Percentiles rank a stretch among this genome's conserved stretches.
phyloP scores from a whole-genome alignment of 2,329 filamentous ascomycete genomes.

The Calonectria multiphialidica region DNA sequence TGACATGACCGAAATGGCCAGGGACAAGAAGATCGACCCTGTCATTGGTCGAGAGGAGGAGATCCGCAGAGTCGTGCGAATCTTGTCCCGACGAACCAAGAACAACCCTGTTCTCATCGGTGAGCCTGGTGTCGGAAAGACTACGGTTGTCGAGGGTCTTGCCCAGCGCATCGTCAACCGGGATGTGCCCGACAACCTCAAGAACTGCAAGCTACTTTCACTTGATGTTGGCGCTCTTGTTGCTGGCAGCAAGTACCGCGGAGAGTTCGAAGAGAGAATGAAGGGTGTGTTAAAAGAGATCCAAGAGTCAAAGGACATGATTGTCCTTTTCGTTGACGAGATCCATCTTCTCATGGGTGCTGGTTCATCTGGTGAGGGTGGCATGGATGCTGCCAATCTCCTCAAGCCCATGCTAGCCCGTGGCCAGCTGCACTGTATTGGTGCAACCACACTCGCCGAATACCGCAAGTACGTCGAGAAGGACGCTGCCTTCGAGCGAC shows the following conservation, averaged over 20 bases:
- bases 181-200: constrained; percentile 95
- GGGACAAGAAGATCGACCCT: constrained; percentile 97
- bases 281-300: constrained; percentile 99
- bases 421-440: constrained; percentile 97
- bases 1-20: constrained; percentile 96
- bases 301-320: constrained; percentile 92
- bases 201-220: constrained; percentile 92
- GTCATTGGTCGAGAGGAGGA: constrained; percentile 98
- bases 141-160: constrained; percentile 95
- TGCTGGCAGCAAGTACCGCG: constrained; percentile 97
- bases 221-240: constrained; percentile 96
- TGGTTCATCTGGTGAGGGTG: constrained; percentile 92
- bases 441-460: constrained; percentile 93
- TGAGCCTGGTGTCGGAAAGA: constrained; percentile 98
- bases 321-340: constrained; percentile 98
- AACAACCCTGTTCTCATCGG: constrained; percentile 99
- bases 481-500: constrained; percentile 96
- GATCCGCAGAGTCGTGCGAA: constrained; percentile 90
- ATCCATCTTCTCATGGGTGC: constrained; percentile 99
- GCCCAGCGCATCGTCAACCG: constrained; percentile 96
- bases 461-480: constrained; percentile 99
- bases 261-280: constrained; percentile 99
- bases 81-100: constrained; percentile 93
- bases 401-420: constrained; percentile 98
- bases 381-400: constrained; percentile 98